These are phyloP conservation scores for Penicillium turbatum DNA, from an alignment of 495 filamentous ascomycete genomes.

Conservation along the genomic window DNA sequence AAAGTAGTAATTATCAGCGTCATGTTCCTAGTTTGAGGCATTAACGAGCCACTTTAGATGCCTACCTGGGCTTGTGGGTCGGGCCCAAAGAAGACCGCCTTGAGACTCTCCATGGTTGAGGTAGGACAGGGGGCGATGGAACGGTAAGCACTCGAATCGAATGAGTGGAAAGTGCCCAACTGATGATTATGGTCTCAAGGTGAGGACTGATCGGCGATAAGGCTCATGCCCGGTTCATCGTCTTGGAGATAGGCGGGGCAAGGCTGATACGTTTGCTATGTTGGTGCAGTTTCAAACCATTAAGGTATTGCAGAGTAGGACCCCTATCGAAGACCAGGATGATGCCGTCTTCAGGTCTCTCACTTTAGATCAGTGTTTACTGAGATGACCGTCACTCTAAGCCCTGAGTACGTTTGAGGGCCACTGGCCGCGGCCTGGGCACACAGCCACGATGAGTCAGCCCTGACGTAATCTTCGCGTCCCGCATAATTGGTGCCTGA, in stretches of 20 bases:
- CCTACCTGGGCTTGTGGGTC: constrained; percentile 85
- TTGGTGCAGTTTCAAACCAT: not conserved
- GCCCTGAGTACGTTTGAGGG: not conserved
- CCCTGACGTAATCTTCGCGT: constrained; percentile 5
- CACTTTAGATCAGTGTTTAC: not conserved
- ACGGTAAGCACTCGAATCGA: not conserved
- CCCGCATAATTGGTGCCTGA: constrained; percentile 9
- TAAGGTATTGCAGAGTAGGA: not conserved
- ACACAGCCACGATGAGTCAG: constrained; percentile 23
- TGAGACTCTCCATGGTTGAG: constrained; percentile 76
- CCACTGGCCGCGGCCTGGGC: not conserved
- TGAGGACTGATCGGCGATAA: constrained; percentile 1
- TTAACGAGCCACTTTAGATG: not conserved
- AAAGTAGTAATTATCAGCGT: constrained; percentile 1
- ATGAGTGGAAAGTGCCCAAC: not conserved
- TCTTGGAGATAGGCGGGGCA: constrained; percentile 9
- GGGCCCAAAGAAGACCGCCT: constrained; percentile 83
- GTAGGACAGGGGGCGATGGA: not conserved
- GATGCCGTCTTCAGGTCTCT: not conserved
- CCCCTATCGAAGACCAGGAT: not conserved
- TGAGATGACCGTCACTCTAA: not conserved
- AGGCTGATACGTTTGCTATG: not conserved
- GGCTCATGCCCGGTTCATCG: constrained; percentile 10
- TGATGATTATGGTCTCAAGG: not conserved
- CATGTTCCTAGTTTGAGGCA: not conserved